A percentile compares a stretch with the other conserved stretches of the same genome.
These are phyloP conservation scores for Rhizophagus prolifer DNA, from an alignment of 192 early-diverging fungal species.

Conservation along the genomic window DNA sequence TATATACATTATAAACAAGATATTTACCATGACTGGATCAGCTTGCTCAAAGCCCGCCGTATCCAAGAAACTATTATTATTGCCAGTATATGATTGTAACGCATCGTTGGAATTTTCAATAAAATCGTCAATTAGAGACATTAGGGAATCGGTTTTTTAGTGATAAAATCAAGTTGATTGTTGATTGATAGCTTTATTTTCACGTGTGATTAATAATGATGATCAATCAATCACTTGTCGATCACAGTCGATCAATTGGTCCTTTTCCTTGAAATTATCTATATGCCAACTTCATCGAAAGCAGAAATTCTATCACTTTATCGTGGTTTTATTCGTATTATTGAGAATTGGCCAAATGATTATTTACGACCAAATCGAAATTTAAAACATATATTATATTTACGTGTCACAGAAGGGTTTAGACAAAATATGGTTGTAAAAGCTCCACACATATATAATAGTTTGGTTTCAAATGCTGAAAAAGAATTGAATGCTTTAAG, in stretches of 20 bases:
- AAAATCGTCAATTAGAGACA: slow-evolving; percentile 51
- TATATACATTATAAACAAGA: too few species aligned
- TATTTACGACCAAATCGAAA: slow-evolving; percentile 67
- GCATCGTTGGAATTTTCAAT: slow-evolving; percentile 42
- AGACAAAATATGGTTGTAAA: slow-evolving; percentile 29
- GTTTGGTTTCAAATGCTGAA: slow-evolving; percentile 36
- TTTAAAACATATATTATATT: slow-evolving; percentile 62
- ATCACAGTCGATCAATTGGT: too few species aligned
- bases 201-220: too few species aligned
- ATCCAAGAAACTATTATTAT: slow-evolving; percentile 12
- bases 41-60: slow-evolving; percentile 30
- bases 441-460: slow-evolving; percentile 29
- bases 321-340: slow-evolving; percentile 57
- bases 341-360: slow-evolving; percentile 65
- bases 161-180: too few species aligned
- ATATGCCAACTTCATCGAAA: slow-evolving; percentile 1
- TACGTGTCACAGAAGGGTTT: slow-evolving; percentile 50
- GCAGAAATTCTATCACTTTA: slow-evolving; percentile 43
- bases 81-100: slow-evolving; percentile 21
- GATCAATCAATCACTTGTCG: too few species aligned
- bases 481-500: slow-evolving; percentile 47
- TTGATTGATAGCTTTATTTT: too few species aligned
- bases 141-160: not conserved
- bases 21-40: slow-evolving; percentile 37
- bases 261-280: not conserved